Evolutionary conservation across 768 basidiomycete genomes (phyloP), one percentile per base, ranked within the genome.

Genomic region (Hericium coralloides): DNA sequence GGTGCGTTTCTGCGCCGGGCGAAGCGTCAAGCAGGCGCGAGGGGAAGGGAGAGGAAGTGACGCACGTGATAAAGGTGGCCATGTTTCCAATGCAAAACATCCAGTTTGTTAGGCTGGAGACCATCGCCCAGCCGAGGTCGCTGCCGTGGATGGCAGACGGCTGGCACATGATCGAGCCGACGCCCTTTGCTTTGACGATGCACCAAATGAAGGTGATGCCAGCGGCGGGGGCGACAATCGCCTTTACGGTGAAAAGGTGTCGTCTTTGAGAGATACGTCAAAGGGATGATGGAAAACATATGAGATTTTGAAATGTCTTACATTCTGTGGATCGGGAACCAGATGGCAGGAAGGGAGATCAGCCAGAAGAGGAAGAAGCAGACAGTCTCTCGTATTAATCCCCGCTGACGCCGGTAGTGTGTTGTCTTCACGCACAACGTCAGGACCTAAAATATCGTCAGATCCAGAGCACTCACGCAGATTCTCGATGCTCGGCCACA

Each of bases 331-430:
- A 91, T 82, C 10, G 87, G 89, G 62, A 89, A 85, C 85, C 85
- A 90, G 62, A 91, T 84, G 17, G 84, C 83, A 8, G 87, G 88
- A 31, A 92, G 78, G 36, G 83, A 87, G 39, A 89, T 76, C 25
- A 91, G 71, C 85, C 88, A 92, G 76, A 92, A 94, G 57, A 93
- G 74, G 76, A 93, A 85, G 80, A 93, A 93, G 62, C 82, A 82
- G 73, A 89, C 72, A 88, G 70, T 88, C 82, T 54, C 79, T 78
- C n/a, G 85, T 84, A 56, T 76, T 86, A 31, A 82, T 91, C 47
- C 89, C 88, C 58, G 87, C 82, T 12, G 83, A 84, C 22, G 73
- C 77, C n/a, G 88, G 84, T 63, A 91, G 76, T 58, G 77, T 74
- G 74, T 92, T 92, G 23, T 80, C 83, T 87, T 49, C 55, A 38